These are phyloP conservation scores for Pestalotiopsis sp. DNA, from an alignment of 2,329 filamentous ascomycete genomes.

Conservation along the genomic window DNA sequence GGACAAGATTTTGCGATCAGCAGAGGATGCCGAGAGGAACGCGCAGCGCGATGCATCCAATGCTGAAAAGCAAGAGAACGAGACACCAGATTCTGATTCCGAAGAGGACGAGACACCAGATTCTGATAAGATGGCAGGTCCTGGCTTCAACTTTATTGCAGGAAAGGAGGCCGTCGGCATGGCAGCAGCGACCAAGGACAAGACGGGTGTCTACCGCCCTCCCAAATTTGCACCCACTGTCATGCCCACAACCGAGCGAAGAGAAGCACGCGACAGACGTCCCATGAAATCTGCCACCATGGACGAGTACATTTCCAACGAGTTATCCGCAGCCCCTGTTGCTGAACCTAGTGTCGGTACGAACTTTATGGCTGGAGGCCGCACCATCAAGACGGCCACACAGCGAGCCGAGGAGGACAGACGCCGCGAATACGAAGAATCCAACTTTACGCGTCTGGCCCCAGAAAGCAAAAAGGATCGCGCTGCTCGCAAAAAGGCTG, in stretches of 20 bases:
- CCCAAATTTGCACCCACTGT: conserved; percentile 84
- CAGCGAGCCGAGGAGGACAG: conserved; percentile 79
- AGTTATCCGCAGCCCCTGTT: conserved; percentile 78
- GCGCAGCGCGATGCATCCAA: conserved; percentile 35
- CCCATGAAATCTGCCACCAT: conserved; percentile 78
- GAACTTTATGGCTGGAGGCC: conserved; percentile 77
- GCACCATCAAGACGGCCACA: conserved; percentile 73
- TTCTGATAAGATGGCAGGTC: conserved; percentile 34
- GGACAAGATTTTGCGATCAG: conserved; percentile 87
- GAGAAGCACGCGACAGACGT: conserved; percentile 61
- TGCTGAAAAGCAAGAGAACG: conserved; percentile 32
- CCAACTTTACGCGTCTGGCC: conserved; percentile 85
- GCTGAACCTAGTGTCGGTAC: conserved; percentile 91
- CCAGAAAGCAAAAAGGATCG: conserved; percentile 85
- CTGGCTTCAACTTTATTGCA: conserved; percentile 38
- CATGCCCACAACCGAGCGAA: conserved; percentile 70
- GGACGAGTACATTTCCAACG: conserved; percentile 86
- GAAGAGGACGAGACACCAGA: conserved; percentile 24
- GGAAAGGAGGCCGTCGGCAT: conserved; percentile 32
- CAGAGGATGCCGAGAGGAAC: conserved; percentile 67
- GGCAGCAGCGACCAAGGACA: conserved; percentile 35
- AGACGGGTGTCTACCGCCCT: conserved; percentile 80
- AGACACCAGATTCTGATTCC: conserved; percentile 34
- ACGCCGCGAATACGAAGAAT: conserved; percentile 84
- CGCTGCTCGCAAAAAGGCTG: conserved; percentile 60